Conservation (phyloP, 257 asterid genomes). For the Solanum lignicaule region DNA sequence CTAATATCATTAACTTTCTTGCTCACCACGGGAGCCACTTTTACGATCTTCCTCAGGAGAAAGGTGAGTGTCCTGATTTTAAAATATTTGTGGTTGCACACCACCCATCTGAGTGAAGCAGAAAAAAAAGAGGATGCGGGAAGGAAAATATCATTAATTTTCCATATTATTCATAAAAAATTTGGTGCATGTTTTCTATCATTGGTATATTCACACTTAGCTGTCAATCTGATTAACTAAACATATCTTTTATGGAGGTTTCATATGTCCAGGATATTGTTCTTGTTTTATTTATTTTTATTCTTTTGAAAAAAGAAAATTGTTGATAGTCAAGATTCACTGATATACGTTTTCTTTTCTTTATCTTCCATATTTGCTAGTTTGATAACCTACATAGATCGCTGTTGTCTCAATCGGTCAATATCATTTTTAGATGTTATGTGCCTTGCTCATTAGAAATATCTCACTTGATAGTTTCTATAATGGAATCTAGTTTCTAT, state of each 20-base stretch:
- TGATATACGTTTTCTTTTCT: neutral
- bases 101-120: neutral
- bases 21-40: slow-evolving; percentile 56
- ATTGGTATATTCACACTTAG: neutral
- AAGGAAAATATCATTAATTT: neutral
- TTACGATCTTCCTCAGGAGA: slow-evolving; percentile 33
- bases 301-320: neutral
- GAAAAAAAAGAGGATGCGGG: neutral
- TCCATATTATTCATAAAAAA: neutral
- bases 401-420: neutral
- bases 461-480: neutral
- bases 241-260: neutral
- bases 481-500: neutral
- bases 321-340: neutral
- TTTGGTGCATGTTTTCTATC: neutral
- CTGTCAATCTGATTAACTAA: neutral
- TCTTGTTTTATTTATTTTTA: neutral
- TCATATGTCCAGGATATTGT: neutral
- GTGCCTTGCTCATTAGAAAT: neutral
- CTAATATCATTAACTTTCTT: slow-evolving; percentile 60
- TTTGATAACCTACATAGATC: neutral
- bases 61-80: slow-evolving; percentile 33
- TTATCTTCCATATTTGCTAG: neutral
- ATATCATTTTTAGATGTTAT: neutral
- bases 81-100: neutral